Evolutionary conservation across 169 alveolate genomes (phyloP), one percentile per base, ranked within the genome.

Genomic region (Theileria equi): DNA sequence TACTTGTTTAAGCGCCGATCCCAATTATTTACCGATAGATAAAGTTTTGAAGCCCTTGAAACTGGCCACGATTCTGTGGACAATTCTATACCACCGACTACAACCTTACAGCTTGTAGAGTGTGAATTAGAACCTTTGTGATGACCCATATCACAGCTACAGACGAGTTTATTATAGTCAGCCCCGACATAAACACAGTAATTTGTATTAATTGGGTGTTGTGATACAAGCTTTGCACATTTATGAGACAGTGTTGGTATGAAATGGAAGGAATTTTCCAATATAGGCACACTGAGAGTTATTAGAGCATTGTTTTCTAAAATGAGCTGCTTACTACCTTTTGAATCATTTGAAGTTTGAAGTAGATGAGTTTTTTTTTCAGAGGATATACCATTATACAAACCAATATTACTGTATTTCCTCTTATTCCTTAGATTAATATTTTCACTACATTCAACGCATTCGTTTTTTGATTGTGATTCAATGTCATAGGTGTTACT

Each of bases 171-270:
- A 38, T 74, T 74, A 29, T 67, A 50, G 44, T 74, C 84, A 4
- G 79, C 59, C 23, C 84, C 84, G 5, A 65, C 60, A 45, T 74
- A 74, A 17, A 74, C 84, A 52, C 84, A 74, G 58, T 74, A 74
- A 57, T 74, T 74, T 1, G 77, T 44, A n/a, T 54, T 17, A 4
- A 47, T 43, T 13, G 19, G 28, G 45, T 3, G 65, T 8, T 36
- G 49, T 25, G 43, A 44, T 38, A 29, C 13, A 59, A 50, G 17
- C 45, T 43, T 21, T 17, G 50, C 10, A 21, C 16, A 17, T 13
- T 31, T 60, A 52, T 40, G 53, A 11, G 71, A n/a, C 72, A 74
- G 40, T n/a, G 69, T 55, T 7, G 84, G 84, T 11, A 64, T 60
- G 10, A 74, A 47, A 49, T 59, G 65, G 38, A 62, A 31, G 13